Conservation (phyloP, 1,139 yeast genomes). For the Hansenula lynferdii region DNA sequence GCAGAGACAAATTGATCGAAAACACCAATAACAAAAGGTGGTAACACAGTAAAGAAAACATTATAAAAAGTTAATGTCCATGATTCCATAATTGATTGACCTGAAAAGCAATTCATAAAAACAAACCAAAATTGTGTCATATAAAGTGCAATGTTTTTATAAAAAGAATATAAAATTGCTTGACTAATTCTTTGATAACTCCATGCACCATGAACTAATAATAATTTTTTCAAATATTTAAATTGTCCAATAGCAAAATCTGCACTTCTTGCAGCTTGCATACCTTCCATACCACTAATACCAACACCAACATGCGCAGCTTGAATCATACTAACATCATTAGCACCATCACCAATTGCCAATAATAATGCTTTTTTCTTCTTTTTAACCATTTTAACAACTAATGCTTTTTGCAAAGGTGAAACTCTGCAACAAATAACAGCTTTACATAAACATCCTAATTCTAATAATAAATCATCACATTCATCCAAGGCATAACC, state of each 20-base stretch:
- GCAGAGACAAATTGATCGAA: constrained; percentile 97
- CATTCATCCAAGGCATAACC: constrained; percentile 81
- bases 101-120: constrained; percentile 87
- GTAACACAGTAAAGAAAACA: constrained; percentile 91
- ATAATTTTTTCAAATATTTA: constrained; percentile 71
- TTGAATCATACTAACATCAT: constrained; percentile 98
- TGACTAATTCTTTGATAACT: constrained; percentile 90
- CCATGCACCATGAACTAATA: constrained; percentile 97
- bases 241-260: constrained; percentile 97
- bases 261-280: constrained; percentile 98
- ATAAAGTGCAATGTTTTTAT: constrained; percentile 90
- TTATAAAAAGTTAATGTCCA: constrained; percentile 98
- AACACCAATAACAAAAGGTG: constrained; percentile 94
- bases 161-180: constrained; percentile 90
- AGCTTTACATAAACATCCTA: constrained; percentile 88
- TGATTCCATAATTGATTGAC: constrained; percentile 93
- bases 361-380: constrained; percentile 72
- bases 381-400: constrained; percentile 86
- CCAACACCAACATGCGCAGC: constrained; percentile 99
- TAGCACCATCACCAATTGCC: constrained; percentile 98
- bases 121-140: constrained; percentile 99
- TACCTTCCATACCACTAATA: constrained; percentile 98
- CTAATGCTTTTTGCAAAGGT: constrained; percentile 94
- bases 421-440: constrained; percentile 98
- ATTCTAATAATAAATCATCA: constrained; percentile 71